phyloP scores from a whole-genome alignment of 345 rosid genomes.

The Capsella bursapastoris region DNA sequence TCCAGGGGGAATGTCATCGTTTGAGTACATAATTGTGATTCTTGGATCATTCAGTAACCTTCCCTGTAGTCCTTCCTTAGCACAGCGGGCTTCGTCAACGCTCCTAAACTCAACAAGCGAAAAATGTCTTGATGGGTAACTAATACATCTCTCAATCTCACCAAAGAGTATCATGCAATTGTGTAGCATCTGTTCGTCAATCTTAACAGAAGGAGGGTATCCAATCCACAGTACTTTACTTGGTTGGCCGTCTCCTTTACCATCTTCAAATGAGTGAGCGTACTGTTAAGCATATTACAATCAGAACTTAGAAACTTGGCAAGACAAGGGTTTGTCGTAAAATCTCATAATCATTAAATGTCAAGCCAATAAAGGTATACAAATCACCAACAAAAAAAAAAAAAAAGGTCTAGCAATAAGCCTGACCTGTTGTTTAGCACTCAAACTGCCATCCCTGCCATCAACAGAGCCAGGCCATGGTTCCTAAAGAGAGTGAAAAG shows the following conservation, averaged over 20 bases:
- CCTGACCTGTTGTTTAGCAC: slow-evolving; percentile 64
- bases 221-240: slow-evolving; percentile 93
- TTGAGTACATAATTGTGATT: slow-evolving; percentile 82
- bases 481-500: slow-evolving; percentile 59
- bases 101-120: slow-evolving; percentile 94
- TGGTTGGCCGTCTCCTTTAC: slow-evolving; percentile 67
- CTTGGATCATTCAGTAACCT: slow-evolving; percentile 91
- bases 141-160: slow-evolving; percentile 75
- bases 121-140: slow-evolving; percentile 80
- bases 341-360: background rate
- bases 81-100: slow-evolving; percentile 90
- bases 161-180: slow-evolving; percentile 97
- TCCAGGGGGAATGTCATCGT: slow-evolving; percentile 67
- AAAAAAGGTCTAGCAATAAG: slow-evolving; percentile 7
- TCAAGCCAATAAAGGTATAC: slow-evolving; percentile 2
- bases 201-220: slow-evolving; percentile 88
- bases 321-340: slow-evolving; percentile 14
- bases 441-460: slow-evolving; percentile 52
- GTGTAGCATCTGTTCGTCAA: slow-evolving; percentile 93
- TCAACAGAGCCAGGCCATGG: slow-evolving; percentile 58
- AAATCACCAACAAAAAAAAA: slow-evolving; percentile 11
- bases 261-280: slow-evolving; percentile 55
- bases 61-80: slow-evolving; percentile 94
- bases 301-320: slow-evolving; percentile 11
- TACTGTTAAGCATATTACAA: slow-evolving; percentile 46